These are phyloP conservation scores for Pisolithus microcarpus DNA, from an alignment of 768 basidiomycete genomes.

Conservation along the genomic window DNA sequence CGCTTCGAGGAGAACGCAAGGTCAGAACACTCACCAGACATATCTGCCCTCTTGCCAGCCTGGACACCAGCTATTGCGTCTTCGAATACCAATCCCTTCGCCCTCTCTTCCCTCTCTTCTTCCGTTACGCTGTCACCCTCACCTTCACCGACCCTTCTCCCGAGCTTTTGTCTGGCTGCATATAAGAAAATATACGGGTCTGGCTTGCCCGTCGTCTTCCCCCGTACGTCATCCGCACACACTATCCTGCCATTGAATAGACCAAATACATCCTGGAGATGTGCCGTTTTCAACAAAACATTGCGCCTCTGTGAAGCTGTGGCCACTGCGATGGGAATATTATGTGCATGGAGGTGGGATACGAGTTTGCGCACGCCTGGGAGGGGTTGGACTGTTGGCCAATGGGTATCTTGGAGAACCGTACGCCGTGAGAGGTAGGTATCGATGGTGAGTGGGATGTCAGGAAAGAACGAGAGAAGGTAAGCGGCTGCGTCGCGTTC, in stretches of 20 bases:
- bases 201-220: slow-evolving; percentile 64
- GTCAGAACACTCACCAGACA: slow-evolving; percentile 54
- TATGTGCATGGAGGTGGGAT: slow-evolving; percentile 58
- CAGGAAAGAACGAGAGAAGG: slow-evolving; percentile 72
- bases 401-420: slow-evolving; percentile 50
- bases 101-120: slow-evolving; percentile 40
- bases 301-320: slow-evolving; percentile 67
- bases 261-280: slow-evolving; percentile 52
- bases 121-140: slow-evolving; percentile 24
- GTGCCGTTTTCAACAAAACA: slow-evolving; percentile 58
- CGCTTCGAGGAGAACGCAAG: not conserved
- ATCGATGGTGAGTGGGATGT: slow-evolving; percentile 56
- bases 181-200: slow-evolving; percentile 74
- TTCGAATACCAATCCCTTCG: slow-evolving; percentile 73
- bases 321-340: slow-evolving; percentile 74
- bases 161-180: slow-evolving; percentile 57
- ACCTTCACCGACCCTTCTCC: slow-evolving; percentile 47
- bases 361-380: slow-evolving; percentile 68
- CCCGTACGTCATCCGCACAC: slow-evolving; percentile 63
- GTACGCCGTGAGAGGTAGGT: slow-evolving; percentile 54
- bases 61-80: slow-evolving; percentile 72
- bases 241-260: slow-evolving; percentile 41
- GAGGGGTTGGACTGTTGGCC: slow-evolving; percentile 66
- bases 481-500: slow-evolving; percentile 57
- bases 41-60: slow-evolving; percentile 77